These are phyloP conservation scores for Polyporus arcularius DNA, from an alignment of 768 basidiomycete species.

Conservation along the genomic window DNA sequence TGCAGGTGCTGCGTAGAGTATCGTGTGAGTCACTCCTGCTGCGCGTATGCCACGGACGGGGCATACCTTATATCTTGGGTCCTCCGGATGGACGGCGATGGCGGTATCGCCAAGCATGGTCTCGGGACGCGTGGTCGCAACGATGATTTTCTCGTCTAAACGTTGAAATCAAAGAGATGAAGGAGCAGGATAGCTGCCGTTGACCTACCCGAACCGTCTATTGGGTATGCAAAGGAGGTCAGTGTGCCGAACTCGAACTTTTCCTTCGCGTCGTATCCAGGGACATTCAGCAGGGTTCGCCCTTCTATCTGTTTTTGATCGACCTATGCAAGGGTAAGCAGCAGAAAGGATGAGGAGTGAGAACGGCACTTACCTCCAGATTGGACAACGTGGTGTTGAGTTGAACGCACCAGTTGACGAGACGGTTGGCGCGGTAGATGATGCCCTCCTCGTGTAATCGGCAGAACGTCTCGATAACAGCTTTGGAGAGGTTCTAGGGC, in stretches of 20 bases:
- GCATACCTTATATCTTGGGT: constrained; percentile 77
- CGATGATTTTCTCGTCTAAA: constrained; percentile 90
- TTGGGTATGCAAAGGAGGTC: constrained; percentile 92
- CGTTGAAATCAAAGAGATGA: too few species aligned
- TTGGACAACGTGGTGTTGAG: constrained; percentile 98
- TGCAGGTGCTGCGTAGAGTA: constrained; percentile 68
- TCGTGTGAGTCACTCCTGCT: not conserved
- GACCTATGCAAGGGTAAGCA: constrained; percentile 49
- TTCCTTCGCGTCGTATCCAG: constrained; percentile 94
- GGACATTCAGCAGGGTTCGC: constrained; percentile 83
- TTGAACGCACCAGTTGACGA: constrained; percentile 98
- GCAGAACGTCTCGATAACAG: constrained; percentile 92
- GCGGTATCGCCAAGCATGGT: constrained; percentile 99
- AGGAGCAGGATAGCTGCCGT: not conserved
- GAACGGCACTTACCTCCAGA: constrained; percentile 64
- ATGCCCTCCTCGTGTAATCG: constrained; percentile 87
- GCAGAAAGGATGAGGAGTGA: not conserved
- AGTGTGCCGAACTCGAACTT: constrained; percentile 97
- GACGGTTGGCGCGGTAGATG: constrained; percentile 91
- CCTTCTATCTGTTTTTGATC: constrained; percentile 90
- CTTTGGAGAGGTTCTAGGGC: constrained; percentile 69
- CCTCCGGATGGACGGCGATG: constrained; percentile 94
- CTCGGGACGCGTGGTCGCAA: constrained; percentile 97
- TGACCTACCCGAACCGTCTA: constrained; percentile 76
- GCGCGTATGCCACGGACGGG: not conserved